These are phyloP conservation scores for Hypomyces rosellus DNA, from an alignment of 2,329 filamentous ascomycete genomes.

Conservation along the genomic window DNA sequence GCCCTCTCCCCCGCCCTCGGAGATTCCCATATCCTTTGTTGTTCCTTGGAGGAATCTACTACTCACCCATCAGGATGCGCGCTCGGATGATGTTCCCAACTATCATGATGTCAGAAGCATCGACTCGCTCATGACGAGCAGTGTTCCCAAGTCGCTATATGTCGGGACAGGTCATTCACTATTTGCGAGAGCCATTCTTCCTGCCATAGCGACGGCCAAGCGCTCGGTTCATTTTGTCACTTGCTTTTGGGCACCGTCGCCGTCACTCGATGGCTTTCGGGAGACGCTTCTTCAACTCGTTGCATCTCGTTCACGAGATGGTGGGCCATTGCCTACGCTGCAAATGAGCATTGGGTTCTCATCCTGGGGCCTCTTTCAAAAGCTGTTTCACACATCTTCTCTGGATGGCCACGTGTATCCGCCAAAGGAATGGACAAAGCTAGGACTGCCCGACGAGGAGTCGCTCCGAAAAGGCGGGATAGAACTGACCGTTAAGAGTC, in stretches of 20 bases:
- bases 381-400: slow-evolving; percentile 65
- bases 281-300: slow-evolving; percentile 56
- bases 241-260: slow-evolving; percentile 72
- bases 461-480: slow-evolving; percentile 51
- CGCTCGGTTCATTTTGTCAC: slow-evolving; percentile 69
- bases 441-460: slow-evolving; percentile 57
- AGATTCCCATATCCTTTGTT: slow-evolving; percentile 33
- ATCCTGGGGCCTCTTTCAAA: slow-evolving; percentile 64
- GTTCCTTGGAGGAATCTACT: slow-evolving; percentile 32
- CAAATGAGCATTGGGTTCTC: slow-evolving; percentile 72
- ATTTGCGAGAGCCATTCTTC: slow-evolving; percentile 49
- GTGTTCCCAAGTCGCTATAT: slow-evolving; percentile 41
- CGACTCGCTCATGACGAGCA: slow-evolving; percentile 42
- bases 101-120: slow-evolving; percentile 40
- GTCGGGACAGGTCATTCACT: slow-evolving; percentile 54
- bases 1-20: slow-evolving; percentile 3
- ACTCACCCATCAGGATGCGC: slow-evolving; percentile 26
- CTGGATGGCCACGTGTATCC: slow-evolving; percentile 56
- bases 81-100: slow-evolving; percentile 40
- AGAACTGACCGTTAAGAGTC: slow-evolving; percentile 64
- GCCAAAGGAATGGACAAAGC: slow-evolving; percentile 50
- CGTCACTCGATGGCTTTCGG: slow-evolving; percentile 51
- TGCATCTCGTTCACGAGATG: slow-evolving; percentile 23
- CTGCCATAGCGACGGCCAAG: slow-evolving; percentile 54
- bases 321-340: slow-evolving; percentile 31